phyloP scores from a whole-genome alignment of 345 rosid species.

The Eucalyptus leucophloia region DNA sequence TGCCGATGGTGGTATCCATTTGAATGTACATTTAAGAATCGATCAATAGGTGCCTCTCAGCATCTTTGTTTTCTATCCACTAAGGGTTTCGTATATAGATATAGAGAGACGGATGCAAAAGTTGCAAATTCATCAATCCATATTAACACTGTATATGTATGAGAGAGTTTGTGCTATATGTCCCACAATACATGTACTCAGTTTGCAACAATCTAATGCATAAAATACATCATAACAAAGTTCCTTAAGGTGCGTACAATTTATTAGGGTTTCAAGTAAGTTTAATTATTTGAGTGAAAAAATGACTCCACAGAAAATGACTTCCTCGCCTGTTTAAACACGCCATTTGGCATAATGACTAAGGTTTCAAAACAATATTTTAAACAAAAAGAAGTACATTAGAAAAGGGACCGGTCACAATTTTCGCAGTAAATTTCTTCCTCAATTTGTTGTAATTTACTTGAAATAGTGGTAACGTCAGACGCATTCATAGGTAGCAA shows the following conservation, averaged over 20 bases:
- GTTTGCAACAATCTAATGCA: neutral
- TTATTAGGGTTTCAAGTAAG: neutral
- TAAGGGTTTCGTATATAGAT: too few relatives aligned
- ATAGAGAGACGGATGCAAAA: too few relatives aligned
- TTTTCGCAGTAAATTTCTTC: neutral
- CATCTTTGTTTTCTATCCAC: too few relatives aligned
- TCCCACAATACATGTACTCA: neutral
- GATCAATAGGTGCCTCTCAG: neutral
- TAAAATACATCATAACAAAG: neutral
- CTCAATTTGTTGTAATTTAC: neutral
- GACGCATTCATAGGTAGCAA: neutral
- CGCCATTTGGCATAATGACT: neutral
- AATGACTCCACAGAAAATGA: neutral
- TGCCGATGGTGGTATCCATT: neutral
- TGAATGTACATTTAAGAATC: neutral
- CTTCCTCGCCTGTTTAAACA: neutral
- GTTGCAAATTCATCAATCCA: neutral
- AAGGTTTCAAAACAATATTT: neutral
- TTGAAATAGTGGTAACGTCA: neutral
- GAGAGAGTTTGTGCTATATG: neutral
- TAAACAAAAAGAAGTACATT: neutral
- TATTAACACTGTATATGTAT: neutral
- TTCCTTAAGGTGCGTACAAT: neutral
- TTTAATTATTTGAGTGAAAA: neutral
- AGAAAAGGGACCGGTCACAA: neutral